These are phyloP conservation scores for Candida pseudofarinosa DNA, from an alignment of 805 yeast species.

Conservation along the genomic window DNA sequence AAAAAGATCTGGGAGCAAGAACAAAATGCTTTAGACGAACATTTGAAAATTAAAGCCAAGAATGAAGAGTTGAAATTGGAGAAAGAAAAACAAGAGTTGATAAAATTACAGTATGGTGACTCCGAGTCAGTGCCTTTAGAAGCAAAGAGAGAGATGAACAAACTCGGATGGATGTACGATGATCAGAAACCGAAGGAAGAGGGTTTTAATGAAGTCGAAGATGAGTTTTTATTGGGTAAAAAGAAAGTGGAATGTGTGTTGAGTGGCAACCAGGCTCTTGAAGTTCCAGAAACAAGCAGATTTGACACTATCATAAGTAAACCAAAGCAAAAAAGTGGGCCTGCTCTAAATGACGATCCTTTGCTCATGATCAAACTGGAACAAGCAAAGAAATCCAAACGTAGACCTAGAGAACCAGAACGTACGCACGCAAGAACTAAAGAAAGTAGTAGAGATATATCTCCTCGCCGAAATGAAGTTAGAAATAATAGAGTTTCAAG, in stretches of 20 bases:
- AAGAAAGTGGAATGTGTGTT: conserved; percentile 48
- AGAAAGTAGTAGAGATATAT: conserved; percentile 5
- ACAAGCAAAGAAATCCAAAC: conserved; percentile 8
- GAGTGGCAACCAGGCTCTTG: conserved; percentile 48
- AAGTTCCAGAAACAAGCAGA: conserved; percentile 20
- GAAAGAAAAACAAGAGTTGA: conserved; percentile 54
- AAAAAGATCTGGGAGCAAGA: conserved; percentile 81
- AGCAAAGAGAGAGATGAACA: conserved; percentile 36
- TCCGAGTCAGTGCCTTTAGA: conserved; percentile 29
- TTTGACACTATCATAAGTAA: conserved; percentile 20
- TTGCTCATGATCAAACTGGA: conserved; percentile 34
- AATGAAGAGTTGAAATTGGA: conserved; percentile 62
- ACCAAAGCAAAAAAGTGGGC: conserved; percentile 11
- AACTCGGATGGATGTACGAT: conserved; percentile 87
- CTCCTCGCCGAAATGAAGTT: conserved; percentile 10
- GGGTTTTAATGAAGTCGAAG: conserved; percentile 30
- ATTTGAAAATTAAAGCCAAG: conserved; percentile 57
- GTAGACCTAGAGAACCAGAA: neutral
- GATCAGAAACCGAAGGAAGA: conserved; percentile 35
- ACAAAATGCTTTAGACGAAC: conserved; percentile 70
- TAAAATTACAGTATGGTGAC: conserved; percentile 43
- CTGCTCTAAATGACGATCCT: conserved; percentile 42
- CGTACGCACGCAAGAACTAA: conserved; percentile 4
- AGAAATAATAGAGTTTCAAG: too few relatives aligned
- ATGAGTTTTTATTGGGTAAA: conserved; percentile 30